These are phyloP conservation scores for Lippia alba DNA, from an alignment of 305 asterid species.

Conservation along the genomic window DNA sequence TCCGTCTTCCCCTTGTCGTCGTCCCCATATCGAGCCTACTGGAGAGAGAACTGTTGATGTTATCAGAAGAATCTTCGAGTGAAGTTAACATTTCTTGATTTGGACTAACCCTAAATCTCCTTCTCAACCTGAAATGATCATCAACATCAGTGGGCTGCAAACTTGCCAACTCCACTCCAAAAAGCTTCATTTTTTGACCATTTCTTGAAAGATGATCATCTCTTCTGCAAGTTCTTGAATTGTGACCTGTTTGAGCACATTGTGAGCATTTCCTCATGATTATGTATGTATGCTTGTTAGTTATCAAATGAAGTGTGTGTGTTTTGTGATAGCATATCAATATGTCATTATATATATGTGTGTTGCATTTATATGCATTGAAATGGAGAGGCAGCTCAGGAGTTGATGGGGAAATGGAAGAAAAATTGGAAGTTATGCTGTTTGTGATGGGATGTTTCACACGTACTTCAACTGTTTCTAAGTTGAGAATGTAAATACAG, in stretches of 20 bases:
- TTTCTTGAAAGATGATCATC: neutral
- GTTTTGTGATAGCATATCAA: neutral
- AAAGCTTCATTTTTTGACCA: conserved; percentile 36
- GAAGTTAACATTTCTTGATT: conserved; percentile 11
- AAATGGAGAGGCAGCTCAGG: too few species aligned
- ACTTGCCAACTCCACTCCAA: conserved; percentile 46
- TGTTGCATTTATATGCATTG: neutral
- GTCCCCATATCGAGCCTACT: conserved; percentile 26
- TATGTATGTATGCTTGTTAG: too few species aligned
- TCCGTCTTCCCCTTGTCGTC: conserved; percentile 31
- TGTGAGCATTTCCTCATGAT: conserved; percentile 50
- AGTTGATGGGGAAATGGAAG: too few species aligned
- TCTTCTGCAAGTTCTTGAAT: conserved; percentile 53
- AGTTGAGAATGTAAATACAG: too few species aligned
- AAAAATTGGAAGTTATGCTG: too few species aligned
- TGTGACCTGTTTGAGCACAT: conserved; percentile 56
- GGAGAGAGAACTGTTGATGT: neutral
- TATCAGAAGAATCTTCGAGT: conserved; percentile 9
- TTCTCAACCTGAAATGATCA: conserved; percentile 24
- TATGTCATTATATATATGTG: neutral
- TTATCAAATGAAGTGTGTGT: neutral
- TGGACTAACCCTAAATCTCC: conserved; percentile 26
- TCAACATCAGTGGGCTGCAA: conserved; percentile 27
- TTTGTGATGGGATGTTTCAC: neutral
- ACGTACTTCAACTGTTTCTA: neutral